Evolutionary conservation across 2,329 filamentous ascomycete species (phyloP).

Genomic region (Apiospora malaysiana): DNA sequence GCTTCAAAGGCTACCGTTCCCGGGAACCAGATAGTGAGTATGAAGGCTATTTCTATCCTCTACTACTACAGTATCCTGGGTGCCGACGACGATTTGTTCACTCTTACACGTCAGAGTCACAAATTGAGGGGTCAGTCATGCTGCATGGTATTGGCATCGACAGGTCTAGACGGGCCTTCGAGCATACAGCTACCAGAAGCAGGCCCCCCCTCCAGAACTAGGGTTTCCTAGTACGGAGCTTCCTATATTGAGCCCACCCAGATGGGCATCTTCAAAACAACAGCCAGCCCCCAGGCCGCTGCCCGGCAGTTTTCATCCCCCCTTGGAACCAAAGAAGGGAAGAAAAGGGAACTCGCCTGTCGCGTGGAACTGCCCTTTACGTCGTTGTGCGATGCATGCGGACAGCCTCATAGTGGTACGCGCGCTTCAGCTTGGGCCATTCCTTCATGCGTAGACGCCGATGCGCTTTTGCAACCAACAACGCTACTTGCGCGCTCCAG

Average conservation of each 20-base stretch:
- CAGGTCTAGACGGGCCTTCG: not conserved
- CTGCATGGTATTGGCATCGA: not conserved
- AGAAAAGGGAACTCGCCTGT: not conserved
- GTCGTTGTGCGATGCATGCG: not conserved
- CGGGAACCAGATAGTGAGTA: not conserved
- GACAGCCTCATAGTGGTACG: not conserved
- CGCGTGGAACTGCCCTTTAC: too few relatives aligned
- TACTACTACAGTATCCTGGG: too few relatives aligned
- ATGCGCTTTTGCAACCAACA: not conserved
- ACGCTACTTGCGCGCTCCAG: not conserved
- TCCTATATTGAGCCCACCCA: constrained; percentile 4
- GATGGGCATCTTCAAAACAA: not conserved
- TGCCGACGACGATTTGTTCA: not conserved
- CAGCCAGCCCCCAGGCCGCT: not conserved
- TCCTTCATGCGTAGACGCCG: not conserved
- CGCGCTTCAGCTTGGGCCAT: not conserved
- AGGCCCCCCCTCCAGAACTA: not conserved
- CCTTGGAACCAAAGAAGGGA: not conserved
- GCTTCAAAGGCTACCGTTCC: not conserved
- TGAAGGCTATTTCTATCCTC: not conserved
- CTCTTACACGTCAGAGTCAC: constrained; percentile 3
- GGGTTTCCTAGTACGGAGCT: constrained; percentile 11
- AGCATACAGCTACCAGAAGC: not conserved
- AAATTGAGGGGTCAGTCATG: not conserved
- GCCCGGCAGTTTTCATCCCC: not conserved